Percentiles rank a stretch among this genome's conserved stretches.
Evolutionary conservation across 179 eudicot species (phyloP).

Genomic region (Camellia oleifera): DNA sequence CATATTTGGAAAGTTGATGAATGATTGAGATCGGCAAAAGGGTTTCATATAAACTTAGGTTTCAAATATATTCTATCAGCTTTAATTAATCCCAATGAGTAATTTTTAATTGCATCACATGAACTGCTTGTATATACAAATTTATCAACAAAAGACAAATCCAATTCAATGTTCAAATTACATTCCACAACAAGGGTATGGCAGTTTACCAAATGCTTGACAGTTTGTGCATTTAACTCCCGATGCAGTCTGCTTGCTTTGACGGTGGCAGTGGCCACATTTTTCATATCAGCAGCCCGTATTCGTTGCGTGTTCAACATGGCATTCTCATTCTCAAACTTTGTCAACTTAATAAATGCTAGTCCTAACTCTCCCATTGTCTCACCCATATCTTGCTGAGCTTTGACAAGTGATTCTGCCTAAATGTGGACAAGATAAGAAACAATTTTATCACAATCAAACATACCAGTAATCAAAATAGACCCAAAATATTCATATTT

Average conservation of each 20-base stretch:
- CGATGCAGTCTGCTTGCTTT: conserved; percentile 85
- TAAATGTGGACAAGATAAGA: conserved; percentile 16
- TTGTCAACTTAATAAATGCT: conserved; percentile 78
- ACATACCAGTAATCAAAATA: not conserved
- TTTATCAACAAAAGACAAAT: not conserved
- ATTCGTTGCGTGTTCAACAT: conserved; percentile 50
- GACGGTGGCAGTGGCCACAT: conserved; percentile 78
- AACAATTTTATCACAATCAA: not conserved
- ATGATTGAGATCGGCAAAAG: not conserved
- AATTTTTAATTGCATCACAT: not conserved
- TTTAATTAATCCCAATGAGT: not conserved
- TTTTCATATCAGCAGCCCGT: conserved; percentile 77
- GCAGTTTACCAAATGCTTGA: conserved; percentile 68
- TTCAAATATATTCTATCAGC: not conserved
- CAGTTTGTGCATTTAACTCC: conserved; percentile 81
- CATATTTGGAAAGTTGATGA: not conserved
- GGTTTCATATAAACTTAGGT: not conserved
- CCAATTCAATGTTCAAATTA: not conserved
- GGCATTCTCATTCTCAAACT: conserved; percentile 81
- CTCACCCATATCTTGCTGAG: conserved; percentile 88
- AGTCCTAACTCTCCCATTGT: conserved; percentile 95
- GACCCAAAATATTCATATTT: not conserved
- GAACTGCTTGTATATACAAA: not conserved
- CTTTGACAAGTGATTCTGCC: conserved; percentile 93
- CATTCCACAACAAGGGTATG: not conserved